Percentiles rank a stretch among this genome's conserved stretches.
phyloP scores from a whole-genome alignment of 2,329 filamentous ascomycete species.

The Fusarium kyushuense region DNA sequence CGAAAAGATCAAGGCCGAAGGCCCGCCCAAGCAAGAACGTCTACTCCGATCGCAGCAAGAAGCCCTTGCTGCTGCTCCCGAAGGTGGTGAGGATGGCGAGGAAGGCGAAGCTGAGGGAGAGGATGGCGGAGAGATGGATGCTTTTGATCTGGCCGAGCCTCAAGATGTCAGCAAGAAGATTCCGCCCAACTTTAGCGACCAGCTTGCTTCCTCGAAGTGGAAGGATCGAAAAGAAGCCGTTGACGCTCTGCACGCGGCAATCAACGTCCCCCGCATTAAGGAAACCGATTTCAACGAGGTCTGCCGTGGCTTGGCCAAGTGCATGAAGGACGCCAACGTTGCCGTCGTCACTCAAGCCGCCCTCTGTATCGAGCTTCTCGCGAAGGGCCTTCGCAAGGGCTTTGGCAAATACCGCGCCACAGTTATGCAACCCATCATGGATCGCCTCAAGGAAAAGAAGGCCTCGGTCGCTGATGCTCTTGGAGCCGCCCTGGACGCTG shows the following conservation, averaged over 20 bases:
- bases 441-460: slow-evolving; percentile 98
- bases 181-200: slow-evolving; percentile 84
- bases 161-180: slow-evolving; percentile 88
- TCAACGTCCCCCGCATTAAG: slow-evolving; percentile 92
- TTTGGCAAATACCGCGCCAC: slow-evolving; percentile 84
- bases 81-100: slow-evolving; percentile 69
- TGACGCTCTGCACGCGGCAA: slow-evolving; percentile 78
- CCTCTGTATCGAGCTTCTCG: slow-evolving; percentile 89
- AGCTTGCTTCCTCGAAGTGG: slow-evolving; percentile 92
- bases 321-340: slow-evolving; percentile 99
- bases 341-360: slow-evolving; percentile 93
- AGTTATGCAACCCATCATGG: slow-evolving; percentile 91
- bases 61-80: slow-evolving; percentile 76
- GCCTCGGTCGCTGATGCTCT: slow-evolving; percentile 88
- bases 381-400: slow-evolving; percentile 81
- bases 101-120: slow-evolving; percentile 65
- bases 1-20: slow-evolving; percentile 90
- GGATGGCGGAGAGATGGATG: slow-evolving; percentile 76
- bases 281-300: slow-evolving; percentile 90
- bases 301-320: slow-evolving; percentile 86
- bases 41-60: slow-evolving; percentile 90
- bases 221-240: slow-evolving; percentile 97
- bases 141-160: slow-evolving; percentile 84
- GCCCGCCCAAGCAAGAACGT: slow-evolving; percentile 88
- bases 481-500: slow-evolving; percentile 82